Evolutionary conservation across 129 eudicot species (phyloP), one percentile per base, ranked within the genome.

Genomic region (Heracleum sosnowskyi): DNA sequence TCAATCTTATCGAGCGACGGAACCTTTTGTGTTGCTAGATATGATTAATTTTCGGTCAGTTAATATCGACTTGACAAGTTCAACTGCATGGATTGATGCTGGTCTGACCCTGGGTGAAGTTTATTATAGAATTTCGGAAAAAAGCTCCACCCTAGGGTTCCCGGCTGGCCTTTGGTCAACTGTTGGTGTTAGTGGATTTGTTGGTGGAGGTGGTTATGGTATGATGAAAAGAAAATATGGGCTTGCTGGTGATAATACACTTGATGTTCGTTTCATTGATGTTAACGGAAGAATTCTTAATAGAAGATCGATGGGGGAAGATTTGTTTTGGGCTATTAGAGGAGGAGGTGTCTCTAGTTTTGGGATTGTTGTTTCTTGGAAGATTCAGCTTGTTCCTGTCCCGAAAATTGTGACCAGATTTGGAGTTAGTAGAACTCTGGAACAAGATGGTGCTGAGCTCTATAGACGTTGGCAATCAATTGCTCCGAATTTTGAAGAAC

Each of bases 201-300:
- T 69, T 35, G 74, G 74, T 1, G 74, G 74, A 69, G 74, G 74
- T 33, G 74, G 74, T 17, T 69, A 69, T 35, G 74, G 73, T 66
- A 66, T 66, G 73, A 66, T 66, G 73, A 66, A 66, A 18, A 34
- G 73, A 15, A 66, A 66, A 33, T 66, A 66, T 16, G 73, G 73
- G 0, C 73, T 66, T 33, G 73, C 73, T 33, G 73, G 8, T 66
- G 74, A 69, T 69, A 69, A 69, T 18, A 35, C 44, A 7, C 74
- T 69, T 35, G 74, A 69, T 69, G 74, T 69, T 35, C 6, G 45
- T 69, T 69, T 69, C 22, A 35, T 69, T 22, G 74, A 36, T 24
- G 74, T 69, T 12, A 66, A 66, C 36, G 73, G 73, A 31, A 66
- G 41, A 33, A 66, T 66, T 66, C 73, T 66, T 7, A 15, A 66